Conservation (phyloP, 768 basidiomycete genomes). For the Trametes cingulata region DNA sequence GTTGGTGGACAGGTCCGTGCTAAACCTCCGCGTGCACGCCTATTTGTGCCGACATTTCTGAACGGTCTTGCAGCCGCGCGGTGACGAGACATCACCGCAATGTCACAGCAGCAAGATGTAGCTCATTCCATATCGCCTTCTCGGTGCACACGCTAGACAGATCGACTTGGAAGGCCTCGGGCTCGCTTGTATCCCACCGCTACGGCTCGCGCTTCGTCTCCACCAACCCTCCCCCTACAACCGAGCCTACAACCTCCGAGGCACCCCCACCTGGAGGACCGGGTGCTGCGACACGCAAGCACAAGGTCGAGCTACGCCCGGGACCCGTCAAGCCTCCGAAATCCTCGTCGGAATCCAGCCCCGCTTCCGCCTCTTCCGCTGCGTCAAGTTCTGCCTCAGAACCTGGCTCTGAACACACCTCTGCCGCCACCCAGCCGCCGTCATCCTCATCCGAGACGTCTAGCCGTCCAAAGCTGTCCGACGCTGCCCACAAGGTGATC, state of each 20-base stretch:
- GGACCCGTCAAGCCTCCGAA: conserved; percentile 53
- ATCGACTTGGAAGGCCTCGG: neutral
- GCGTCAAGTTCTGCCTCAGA: conserved; percentile 20
- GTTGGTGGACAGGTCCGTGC: conserved; percentile 39
- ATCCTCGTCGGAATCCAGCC: conserved; percentile 26
- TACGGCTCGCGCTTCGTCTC: conserved; percentile 21
- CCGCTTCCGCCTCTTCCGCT: conserved; percentile 23
- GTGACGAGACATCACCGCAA: conserved; percentile 16
- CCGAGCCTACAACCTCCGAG: conserved; percentile 14
- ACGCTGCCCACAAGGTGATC: conserved; percentile 32
- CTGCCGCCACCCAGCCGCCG: conserved; percentile 12
- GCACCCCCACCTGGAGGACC: conserved; percentile 28
- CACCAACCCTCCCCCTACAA: conserved; percentile 32
- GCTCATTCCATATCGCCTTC: neutral
- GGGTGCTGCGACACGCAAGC: conserved; percentile 34
- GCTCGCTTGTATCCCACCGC: neutral
- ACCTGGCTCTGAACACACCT: conserved; percentile 22
- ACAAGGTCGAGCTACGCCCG: conserved; percentile 62
- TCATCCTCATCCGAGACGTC: conserved; percentile 19
- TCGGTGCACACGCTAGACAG: conserved; percentile 1
- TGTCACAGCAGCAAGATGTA: neutral
- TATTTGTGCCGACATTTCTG: neutral
- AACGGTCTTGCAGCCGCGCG: conserved; percentile 12
- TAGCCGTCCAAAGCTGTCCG: conserved; percentile 10
- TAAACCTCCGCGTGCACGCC: neutral